A percentile compares a stretch with the other conserved stretches of the same genome.
phyloP scores from a whole-genome alignment of 169 alveolate genomes.

The Theileria orientalis region DNA sequence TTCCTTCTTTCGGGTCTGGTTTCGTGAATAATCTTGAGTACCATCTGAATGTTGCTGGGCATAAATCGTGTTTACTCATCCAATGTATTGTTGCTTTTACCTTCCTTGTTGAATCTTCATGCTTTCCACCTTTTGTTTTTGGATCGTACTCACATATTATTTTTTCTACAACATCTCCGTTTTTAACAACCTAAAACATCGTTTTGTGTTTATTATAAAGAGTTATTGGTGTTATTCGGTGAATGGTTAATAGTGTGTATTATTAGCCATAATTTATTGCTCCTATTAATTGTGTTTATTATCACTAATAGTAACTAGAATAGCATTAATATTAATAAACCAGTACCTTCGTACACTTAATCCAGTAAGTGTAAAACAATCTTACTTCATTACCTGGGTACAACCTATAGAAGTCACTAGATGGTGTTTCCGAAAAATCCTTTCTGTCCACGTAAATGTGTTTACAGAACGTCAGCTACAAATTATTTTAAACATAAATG shows the following conservation, averaged over 20 bases:
- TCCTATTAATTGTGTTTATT: background rate
- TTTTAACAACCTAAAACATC: conserved; percentile 50
- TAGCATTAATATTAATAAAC: background rate
- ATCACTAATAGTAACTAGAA: background rate
- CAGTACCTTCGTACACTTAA: conserved; percentile 72
- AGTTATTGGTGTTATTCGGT: too few species aligned
- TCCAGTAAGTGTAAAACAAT: conserved; percentile 79
- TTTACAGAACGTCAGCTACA: conserved; percentile 57
- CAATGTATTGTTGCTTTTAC: conserved; percentile 85
- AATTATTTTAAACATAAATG: background rate
- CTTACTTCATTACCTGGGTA: conserved; percentile 80
- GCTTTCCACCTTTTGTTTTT: conserved; percentile 71
- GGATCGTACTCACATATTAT: conserved; percentile 80
- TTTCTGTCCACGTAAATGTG: conserved; percentile 78
- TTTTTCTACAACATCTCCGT: conserved; percentile 55
- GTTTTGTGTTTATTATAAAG: too few species aligned
- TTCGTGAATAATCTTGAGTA: conserved; percentile 80
- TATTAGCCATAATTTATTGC: too few species aligned
- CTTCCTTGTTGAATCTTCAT: conserved; percentile 69
- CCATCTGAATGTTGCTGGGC: conserved; percentile 75
- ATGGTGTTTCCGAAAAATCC: conserved; percentile 76
- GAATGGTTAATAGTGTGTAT: too few species aligned
- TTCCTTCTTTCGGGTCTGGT: conserved; percentile 79
- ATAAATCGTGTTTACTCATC: conserved; percentile 69
- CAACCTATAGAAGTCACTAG: conserved; percentile 73